Conservation (phyloP, 2,329 filamentous ascomycete genomes). For the Ophiocordyceps australis region DNA sequence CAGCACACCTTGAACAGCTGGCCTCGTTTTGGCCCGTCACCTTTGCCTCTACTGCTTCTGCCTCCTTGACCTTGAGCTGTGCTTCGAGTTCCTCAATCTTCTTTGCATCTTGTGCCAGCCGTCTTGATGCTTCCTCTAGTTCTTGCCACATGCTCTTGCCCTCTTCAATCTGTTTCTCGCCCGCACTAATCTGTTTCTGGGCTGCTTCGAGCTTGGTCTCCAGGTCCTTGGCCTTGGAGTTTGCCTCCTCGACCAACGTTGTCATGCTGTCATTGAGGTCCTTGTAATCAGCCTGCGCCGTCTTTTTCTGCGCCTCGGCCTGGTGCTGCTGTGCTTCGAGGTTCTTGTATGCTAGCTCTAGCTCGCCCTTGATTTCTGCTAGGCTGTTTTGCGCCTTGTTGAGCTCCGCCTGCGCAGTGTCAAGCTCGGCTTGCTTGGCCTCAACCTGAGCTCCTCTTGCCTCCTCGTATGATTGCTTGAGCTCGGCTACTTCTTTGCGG, state of each 20-base stretch:
- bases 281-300: conserved; percentile 38
- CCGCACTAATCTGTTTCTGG: no score
- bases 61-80: conserved; percentile 43
- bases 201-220: conserved; percentile 31
- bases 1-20: no score
- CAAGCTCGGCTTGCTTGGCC: conserved; percentile 16
- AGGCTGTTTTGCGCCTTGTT: conserved; percentile 15
- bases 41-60: conserved; percentile 43
- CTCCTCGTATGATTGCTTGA: conserved; percentile 28
- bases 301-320: conserved; percentile 32
- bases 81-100: conserved; percentile 31
- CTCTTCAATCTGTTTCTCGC: conserved; percentile 39
- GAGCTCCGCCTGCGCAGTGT: conserved; percentile 15
- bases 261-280: conserved; percentile 47
- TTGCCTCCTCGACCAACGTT: conserved; percentile 38
- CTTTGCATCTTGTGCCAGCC: conserved; percentile 27
- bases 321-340: conserved; percentile 32
- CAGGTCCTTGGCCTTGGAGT: conserved; percentile 30
- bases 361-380: conserved; percentile 17
- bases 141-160: conserved; percentile 30
- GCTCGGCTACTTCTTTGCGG: conserved; percentile 26
- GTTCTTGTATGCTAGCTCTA: conserved; percentile 31
- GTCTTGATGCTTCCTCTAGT: conserved; percentile 24
- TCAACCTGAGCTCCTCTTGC: conserved; percentile 18
- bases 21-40: conserved; percentile 13